These are phyloP conservation scores for Fraxinus latifolia DNA, from an alignment of 305 asterid species.

Conservation along the genomic window DNA sequence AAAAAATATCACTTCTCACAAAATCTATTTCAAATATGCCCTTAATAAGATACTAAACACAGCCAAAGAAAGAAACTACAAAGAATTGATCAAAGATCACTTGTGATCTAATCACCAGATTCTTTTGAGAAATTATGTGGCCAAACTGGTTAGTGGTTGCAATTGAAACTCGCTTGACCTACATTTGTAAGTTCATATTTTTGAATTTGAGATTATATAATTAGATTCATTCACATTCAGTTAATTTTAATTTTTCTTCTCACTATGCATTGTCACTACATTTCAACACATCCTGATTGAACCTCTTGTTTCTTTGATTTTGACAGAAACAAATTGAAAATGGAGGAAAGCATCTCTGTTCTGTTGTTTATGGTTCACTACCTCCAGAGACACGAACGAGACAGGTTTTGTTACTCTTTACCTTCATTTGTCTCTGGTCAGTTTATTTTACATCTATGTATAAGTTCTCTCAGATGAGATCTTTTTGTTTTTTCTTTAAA, in stretches of 20 bases:
- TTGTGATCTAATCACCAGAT: neutral
- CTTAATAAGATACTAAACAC: neutral
- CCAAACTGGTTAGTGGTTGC: neutral
- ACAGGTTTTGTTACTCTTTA: slow-evolving; percentile 57
- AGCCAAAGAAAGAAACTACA: neutral
- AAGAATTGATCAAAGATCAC: neutral
- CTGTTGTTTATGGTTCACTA: slow-evolving; percentile 95
- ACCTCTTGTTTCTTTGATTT: slow-evolving; percentile 22
- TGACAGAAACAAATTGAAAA: slow-evolving; percentile 70
- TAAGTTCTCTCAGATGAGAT: neutral
- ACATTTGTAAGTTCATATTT: neutral
- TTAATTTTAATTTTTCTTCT: slow-evolving; percentile 1
- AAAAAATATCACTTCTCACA: neutral
- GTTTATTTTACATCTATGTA: neutral
- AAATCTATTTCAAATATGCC: neutral
- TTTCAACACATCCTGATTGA: slow-evolving; percentile 6
- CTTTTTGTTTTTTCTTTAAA: neutral
- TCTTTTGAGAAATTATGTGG: neutral
- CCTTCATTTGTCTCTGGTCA: slow-evolving; percentile 28
- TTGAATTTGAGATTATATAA: neutral
- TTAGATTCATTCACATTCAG: neutral
- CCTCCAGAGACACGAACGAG: slow-evolving; percentile 92
- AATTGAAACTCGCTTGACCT: neutral
- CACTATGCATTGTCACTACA: neutral
- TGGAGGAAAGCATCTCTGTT: slow-evolving; percentile 70